These are phyloP conservation scores for Leishmania tarentolae DNA, from an alignment of 208 protist genomes.

Conservation along the genomic window DNA sequence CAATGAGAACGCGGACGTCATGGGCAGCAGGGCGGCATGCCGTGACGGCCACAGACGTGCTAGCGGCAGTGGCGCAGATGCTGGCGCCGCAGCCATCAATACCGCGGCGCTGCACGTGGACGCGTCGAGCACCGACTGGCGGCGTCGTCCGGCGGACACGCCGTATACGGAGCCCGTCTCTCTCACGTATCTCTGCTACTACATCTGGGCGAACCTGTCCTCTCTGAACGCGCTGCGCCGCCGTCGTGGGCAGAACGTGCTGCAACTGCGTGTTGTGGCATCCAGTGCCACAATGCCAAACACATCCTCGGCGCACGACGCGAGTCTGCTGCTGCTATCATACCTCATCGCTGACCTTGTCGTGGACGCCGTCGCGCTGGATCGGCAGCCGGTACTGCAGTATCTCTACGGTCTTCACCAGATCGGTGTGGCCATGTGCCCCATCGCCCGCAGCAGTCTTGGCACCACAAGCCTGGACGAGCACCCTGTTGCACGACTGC, in stretches of 20 bases:
- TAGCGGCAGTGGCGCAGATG: not conserved
- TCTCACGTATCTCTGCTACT: constrained; percentile 90
- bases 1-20: constrained; percentile 92
- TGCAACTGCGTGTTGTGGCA: constrained; percentile 84
- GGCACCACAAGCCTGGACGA: constrained; percentile 94
- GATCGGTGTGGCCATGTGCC: constrained; percentile 96
- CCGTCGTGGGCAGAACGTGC: constrained; percentile 86
- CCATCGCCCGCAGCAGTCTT: constrained; percentile 96
- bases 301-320: constrained; percentile 37
- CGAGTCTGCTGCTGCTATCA: constrained; percentile 75
- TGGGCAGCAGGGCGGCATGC: constrained; percentile 3
- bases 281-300: constrained; percentile 65
- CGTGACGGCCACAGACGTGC: not conserved
- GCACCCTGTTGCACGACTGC: constrained; percentile 94
- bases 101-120: not conserved
- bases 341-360: constrained; percentile 92
- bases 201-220: constrained; percentile 98
- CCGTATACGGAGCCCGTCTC: constrained; percentile 96
- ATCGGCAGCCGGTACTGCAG: constrained; percentile 93
- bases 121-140: constrained; percentile 27
- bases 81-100: not conserved
- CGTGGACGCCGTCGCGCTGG: constrained; percentile 94
- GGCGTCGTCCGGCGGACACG: constrained; percentile 92
- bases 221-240: constrained; percentile 96
- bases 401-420: constrained; percentile 98